phyloP scores from a whole-genome alignment of 2,329 filamentous ascomycete genomes.

The Colletotrichum sp. region DNA sequence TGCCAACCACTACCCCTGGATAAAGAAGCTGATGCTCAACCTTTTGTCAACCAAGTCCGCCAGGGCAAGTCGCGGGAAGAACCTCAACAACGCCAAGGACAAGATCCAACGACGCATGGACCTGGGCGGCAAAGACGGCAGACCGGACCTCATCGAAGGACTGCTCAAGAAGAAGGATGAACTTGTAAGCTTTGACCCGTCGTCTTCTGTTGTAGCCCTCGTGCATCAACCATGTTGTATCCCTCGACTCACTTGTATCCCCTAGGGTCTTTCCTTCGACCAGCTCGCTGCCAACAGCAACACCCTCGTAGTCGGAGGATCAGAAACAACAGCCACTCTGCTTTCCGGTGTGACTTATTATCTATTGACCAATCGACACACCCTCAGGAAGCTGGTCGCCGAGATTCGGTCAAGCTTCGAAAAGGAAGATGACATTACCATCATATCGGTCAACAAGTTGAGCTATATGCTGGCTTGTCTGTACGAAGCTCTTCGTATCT shows the following conservation, averaged over 20 bases:
- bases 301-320: constrained; percentile 35
- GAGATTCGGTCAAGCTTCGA: constrained; percentile 44
- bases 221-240: neutral
- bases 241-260: constrained; percentile 3
- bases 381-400: constrained; percentile 28
- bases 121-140: neutral
- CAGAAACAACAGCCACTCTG: constrained; percentile 48
- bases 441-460: constrained; percentile 30
- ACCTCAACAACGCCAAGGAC: neutral
- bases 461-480: constrained; percentile 43
- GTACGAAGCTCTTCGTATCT: constrained; percentile 41
- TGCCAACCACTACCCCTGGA: neutral
- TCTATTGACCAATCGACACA: constrained; percentile 32
- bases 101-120: constrained; percentile 17
- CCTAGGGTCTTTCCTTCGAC: constrained; percentile 28
- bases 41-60: neutral
- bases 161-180: constrained; percentile 18
- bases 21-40: neutral
- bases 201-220: fast-evolving
- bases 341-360: constrained; percentile 43
- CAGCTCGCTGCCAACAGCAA: constrained; percentile 16
- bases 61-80: neutral
- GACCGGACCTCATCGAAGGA: constrained; percentile 22
- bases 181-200: neutral
- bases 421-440: constrained; percentile 38